These are phyloP conservation scores for Bromus sterilis DNA, from an alignment of 176 grass and related monocot genomes.

Conservation along the genomic window DNA sequence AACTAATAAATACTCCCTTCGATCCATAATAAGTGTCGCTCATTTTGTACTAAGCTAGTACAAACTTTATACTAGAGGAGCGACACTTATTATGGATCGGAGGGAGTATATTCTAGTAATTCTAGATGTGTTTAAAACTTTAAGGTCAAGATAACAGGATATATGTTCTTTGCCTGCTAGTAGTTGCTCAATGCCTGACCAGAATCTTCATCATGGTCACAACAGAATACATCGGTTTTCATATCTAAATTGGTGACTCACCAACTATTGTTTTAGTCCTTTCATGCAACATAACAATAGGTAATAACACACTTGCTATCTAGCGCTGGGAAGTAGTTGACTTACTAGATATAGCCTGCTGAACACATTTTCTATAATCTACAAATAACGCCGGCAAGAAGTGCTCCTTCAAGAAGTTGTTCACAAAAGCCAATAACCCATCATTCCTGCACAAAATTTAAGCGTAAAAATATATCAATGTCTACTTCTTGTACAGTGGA, in stretches of 20 bases:
- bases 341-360: conserved; percentile 99
- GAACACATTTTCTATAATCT: conserved; percentile 97
- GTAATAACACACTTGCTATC: background rate
- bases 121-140: background rate
- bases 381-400: conserved; percentile 97
- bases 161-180: background rate
- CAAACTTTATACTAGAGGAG: too few relatives aligned
- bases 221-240: conserved; percentile 8
- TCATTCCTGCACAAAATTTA: conserved; percentile 76
- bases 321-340: conserved; percentile 13
- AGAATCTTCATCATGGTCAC: background rate
- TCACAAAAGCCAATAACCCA: conserved; percentile 77
- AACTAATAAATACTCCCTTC: too few relatives aligned
- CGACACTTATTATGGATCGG: too few relatives aligned
- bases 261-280: background rate
- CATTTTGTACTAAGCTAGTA: too few relatives aligned
- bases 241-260: background rate
- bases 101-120: background rate
- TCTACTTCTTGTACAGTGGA: too few relatives aligned
- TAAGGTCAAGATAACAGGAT: conserved; percentile 1
- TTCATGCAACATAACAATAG: conserved; percentile 2
- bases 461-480: conserved; percentile 17
- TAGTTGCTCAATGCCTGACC: background rate
- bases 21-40: too few relatives aligned
- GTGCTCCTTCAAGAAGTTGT: conserved; percentile 97